These are phyloP conservation scores for Kernera saxatilis DNA, from an alignment of 345 rosid genomes.

Conservation along the genomic window DNA sequence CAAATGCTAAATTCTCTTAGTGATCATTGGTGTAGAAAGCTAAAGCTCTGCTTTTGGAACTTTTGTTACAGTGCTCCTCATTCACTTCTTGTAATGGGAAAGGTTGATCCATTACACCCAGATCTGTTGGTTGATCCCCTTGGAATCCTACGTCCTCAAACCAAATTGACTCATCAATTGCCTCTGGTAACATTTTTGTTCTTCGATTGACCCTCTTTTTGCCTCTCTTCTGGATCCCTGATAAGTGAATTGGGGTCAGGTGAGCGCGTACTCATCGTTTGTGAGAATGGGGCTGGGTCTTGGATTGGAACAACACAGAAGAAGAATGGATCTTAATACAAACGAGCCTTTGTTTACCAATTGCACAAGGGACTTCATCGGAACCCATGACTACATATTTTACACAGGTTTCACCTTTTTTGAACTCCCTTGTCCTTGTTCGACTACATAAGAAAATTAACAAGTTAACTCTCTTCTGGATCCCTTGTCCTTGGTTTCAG, in stretches of 20 bases:
- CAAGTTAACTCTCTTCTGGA: too few relatives aligned
- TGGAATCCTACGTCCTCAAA: constrained; percentile 72
- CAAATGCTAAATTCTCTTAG: neutral
- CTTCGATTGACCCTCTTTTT: neutral
- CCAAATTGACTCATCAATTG: constrained; percentile 85
- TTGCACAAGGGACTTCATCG: constrained; percentile 89
- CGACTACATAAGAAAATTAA: neutral
- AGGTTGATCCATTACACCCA: constrained; percentile 73
- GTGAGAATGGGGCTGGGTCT: constrained; percentile 53
- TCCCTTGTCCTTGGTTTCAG: too few relatives aligned
- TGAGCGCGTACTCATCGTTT: constrained; percentile 96
- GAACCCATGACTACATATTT: constrained; percentile 94
- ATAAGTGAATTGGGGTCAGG: constrained; percentile 41
- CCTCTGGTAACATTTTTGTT: constrained; percentile 58
- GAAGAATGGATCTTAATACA: constrained; percentile 75
- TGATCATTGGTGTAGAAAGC: neutral
- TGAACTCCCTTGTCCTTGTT: neutral
- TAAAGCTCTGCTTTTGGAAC: constrained; percentile 16
- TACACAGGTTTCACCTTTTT: constrained; percentile 64
- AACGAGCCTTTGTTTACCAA: constrained; percentile 95
- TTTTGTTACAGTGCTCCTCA: constrained; percentile 75
- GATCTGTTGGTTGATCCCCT: constrained; percentile 79
- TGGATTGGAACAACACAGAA: constrained; percentile 70
- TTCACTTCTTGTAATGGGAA: constrained; percentile 94
- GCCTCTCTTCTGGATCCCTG: neutral